These are phyloP conservation scores for Polyrhizophydium stewartii DNA, from an alignment of 371 early-diverging fungal genomes.

Conservation along the genomic window DNA sequence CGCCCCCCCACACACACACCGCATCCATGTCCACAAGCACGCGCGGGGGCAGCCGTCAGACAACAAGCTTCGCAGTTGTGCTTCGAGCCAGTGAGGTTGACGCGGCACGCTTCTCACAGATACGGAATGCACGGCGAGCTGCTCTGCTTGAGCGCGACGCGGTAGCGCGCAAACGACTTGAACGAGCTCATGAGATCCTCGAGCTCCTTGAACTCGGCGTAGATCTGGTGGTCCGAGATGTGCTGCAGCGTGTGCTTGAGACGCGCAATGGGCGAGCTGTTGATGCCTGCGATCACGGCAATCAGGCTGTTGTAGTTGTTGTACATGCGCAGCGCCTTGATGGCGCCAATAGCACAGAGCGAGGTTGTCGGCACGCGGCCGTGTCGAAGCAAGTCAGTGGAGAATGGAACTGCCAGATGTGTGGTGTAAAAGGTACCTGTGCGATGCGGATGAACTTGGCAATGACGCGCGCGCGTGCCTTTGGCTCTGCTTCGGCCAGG, in stretches of 20 bases:
- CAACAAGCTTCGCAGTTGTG: too few relatives aligned
- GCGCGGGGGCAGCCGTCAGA: too few relatives aligned
- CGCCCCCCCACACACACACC: background rate
- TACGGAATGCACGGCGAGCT: slow-evolving; percentile 43
- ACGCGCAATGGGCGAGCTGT: slow-evolving; percentile 27
- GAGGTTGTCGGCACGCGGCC: background rate
- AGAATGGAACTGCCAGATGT: background rate
- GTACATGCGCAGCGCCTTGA: slow-evolving; percentile 17
- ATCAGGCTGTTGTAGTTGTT: slow-evolving; percentile 43
- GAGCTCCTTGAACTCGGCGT: slow-evolving; percentile 12
- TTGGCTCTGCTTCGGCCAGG: slow-evolving; percentile 27
- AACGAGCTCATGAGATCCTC: slow-evolving; percentile 41
- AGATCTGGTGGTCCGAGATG: slow-evolving; percentile 3
- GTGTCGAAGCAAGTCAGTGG: slow-evolving; percentile 5
- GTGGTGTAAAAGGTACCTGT: slow-evolving; percentile 17
- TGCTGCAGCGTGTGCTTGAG: slow-evolving; percentile 29
- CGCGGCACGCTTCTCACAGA: slow-evolving; percentile 27
- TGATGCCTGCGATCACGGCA: slow-evolving; percentile 38
- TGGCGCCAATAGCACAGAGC: slow-evolving; percentile 13
- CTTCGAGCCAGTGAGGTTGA: too few relatives aligned
- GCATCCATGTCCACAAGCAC: background rate
- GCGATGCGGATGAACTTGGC: slow-evolving; percentile 42
- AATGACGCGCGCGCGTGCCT: slow-evolving; percentile 32
- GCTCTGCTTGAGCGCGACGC: slow-evolving; percentile 26
- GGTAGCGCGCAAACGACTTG: slow-evolving; percentile 29